Conservation (phyloP, 371 early-diverging fungal genomes). For the Sporodiniella umbellata region DNA sequence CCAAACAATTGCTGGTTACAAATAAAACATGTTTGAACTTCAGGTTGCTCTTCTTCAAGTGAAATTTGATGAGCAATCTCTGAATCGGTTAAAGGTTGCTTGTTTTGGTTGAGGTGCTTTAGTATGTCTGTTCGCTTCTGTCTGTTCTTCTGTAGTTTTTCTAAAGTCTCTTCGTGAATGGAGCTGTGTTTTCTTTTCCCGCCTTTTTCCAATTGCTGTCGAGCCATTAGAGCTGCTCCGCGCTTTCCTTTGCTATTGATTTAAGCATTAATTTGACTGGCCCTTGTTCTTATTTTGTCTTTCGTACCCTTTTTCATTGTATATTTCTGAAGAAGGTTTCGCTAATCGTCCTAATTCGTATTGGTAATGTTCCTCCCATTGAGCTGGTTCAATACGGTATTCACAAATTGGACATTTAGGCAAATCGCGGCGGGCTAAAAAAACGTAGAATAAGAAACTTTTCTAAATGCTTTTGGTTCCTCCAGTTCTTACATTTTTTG, state of each 20-base stretch:
- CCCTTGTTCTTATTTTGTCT: background rate
- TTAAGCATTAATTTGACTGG: background rate
- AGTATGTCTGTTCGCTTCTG: conserved; percentile 17
- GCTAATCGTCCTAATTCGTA: conserved; percentile 49
- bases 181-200: conserved; percentile 41
- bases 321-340: conserved; percentile 34
- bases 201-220: conserved; percentile 42
- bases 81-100: conserved; percentile 6
- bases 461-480: background rate
- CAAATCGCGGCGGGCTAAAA: conserved; percentile 32
- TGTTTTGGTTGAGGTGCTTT: conserved; percentile 9
- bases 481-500: conserved; percentile 34
- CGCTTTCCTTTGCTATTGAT: conserved; percentile 47
- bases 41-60: conserved; percentile 19
- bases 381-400: conserved; percentile 42
- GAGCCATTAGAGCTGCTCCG: conserved; percentile 56
- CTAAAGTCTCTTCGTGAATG: conserved; percentile 42
- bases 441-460: background rate
- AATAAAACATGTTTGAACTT: conserved; percentile 64
- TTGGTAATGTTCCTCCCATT: conserved; percentile 53
- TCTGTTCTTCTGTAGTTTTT: conserved; percentile 37
- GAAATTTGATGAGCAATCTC: conserved; percentile 3
- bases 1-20: conserved; percentile 63
- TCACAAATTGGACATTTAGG: conserved; percentile 60
- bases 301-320: conserved; percentile 24